phyloP scores from a whole-genome alignment of 345 rosid genomes.

The Eucalyptus paniculata region DNA sequence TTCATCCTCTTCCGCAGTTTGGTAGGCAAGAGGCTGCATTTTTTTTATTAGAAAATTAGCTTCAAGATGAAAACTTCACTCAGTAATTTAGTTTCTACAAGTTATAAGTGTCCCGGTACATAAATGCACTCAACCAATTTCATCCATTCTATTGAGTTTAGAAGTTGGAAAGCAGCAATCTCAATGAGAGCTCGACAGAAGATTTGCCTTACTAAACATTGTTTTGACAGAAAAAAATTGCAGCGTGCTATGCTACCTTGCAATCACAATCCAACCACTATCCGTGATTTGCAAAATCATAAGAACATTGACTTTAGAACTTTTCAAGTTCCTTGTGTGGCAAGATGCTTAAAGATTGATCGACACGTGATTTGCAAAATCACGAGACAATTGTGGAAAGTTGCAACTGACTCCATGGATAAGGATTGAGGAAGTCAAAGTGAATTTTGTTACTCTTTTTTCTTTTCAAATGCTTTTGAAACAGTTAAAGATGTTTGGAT shows the following conservation, averaged over 20 bases:
- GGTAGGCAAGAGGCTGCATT: background rate
- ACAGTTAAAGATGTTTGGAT: background rate
- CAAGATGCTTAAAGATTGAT: background rate
- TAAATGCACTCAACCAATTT: background rate
- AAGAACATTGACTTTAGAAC: background rate
- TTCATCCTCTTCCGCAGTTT: background rate
- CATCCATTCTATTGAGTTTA: background rate
- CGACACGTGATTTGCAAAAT: background rate
- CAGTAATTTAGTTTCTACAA: background rate
- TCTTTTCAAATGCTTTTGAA: background rate
- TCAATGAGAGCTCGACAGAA: background rate
- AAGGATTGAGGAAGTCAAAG: background rate
- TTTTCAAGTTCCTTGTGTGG: background rate
- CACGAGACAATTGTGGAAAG: background rate
- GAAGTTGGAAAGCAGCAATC: background rate
- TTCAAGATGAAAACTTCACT: background rate
- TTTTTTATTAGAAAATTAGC: background rate
- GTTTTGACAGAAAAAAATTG: background rate
- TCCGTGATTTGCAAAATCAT: background rate
- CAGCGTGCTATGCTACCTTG: background rate
- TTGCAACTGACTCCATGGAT: background rate
- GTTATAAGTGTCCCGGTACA: background rate
- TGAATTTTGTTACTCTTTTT: background rate
- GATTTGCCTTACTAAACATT: background rate
- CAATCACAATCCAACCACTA: background rate